These are phyloP conservation scores for Sanghuangporus weigelae DNA, from an alignment of 1,284 basidiomycete genomes.

Conservation along the genomic window DNA sequence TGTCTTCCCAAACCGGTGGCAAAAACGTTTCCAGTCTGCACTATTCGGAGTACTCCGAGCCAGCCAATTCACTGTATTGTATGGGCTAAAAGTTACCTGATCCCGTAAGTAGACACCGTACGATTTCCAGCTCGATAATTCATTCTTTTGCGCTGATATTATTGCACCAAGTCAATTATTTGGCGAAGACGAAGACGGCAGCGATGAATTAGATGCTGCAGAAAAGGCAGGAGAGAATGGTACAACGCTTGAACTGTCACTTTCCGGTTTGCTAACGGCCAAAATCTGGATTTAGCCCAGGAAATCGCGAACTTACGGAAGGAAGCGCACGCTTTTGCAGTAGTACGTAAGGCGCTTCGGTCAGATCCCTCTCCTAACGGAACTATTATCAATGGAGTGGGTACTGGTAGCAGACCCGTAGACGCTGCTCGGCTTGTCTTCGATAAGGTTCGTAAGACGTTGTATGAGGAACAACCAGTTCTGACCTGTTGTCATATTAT, in stretches of 20 bases:
- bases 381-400: constrained; percentile 2
- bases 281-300: constrained; percentile 48
- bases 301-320: constrained; percentile 89
- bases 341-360: constrained; percentile 65
- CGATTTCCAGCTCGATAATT: constrained; percentile 3
- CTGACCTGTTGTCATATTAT: not conserved
- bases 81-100: constrained; percentile 98
- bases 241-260: constrained; percentile 23
- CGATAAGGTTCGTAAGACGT: constrained; percentile 61
- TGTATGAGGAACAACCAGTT: not conserved
- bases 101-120: constrained; percentile 58
- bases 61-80: constrained; percentile 99
- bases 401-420: constrained; percentile 26
- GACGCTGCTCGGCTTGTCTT: constrained; percentile 74
- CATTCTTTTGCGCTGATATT: not conserved
- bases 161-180: constrained; percentile 73
- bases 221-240: constrained; percentile 87
- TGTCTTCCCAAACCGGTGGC: constrained; percentile 87
- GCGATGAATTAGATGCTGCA: constrained; percentile 77
- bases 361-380: constrained; percentile 23
- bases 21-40: constrained; percentile 97
- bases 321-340: constrained; percentile 85
- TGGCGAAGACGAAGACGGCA: constrained; percentile 82
- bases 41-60: constrained; percentile 95
- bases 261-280: not conserved